Evolutionary conservation across 371 early-diverging fungal genomes (phyloP), one percentile per base, ranked within the genome.

Genomic region (Circinella minor): DNA sequence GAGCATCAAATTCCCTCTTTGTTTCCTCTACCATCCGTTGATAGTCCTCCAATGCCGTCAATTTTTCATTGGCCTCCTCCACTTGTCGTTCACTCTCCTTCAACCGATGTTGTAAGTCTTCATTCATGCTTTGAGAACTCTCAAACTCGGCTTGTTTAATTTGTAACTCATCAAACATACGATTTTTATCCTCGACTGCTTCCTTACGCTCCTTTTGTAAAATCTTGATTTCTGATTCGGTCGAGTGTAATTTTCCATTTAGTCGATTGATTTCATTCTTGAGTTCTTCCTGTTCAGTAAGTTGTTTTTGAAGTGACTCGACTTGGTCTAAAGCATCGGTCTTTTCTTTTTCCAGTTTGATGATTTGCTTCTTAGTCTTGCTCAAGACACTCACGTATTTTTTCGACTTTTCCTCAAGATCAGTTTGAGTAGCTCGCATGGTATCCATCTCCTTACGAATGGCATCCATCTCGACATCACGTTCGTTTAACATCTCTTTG

Each of bases 101-200:
- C 61, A 88, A 70, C 38, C 84, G 82, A 65, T 85, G 85, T 65
- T 85, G 85, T 17, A 86, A 71, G 57, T 86, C 80, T 57, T 90
- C 89, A 0, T 91, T 79, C 65, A 85, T 80, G 20, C 85, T 82
- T 71, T 89, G 91, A 7, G 88, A 86, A 15, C 89, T 83, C 71
- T 91, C 92, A 63, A 90, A 86, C 75, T 94, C 92, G 18, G 91
- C 91, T 61, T 86, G 85, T 69, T 84, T 85, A 43, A 87, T 81
- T 65, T 89, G 89, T 8, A 91, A 77, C 55, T 89, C 85, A 54
- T 91, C 91, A 80, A 86, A 83, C 68, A 88, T 76, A 34, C 73
- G 68, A 11, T 91, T 86, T 70, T 88, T 86, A 67, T 88, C 88
- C 15, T 86, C 83, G 8, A 79, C 71, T 43, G 85, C 77, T 69